Evolutionary conservation across 164 flowering plant species (phyloP).

Genomic region (Litsea cubeba): DNA sequence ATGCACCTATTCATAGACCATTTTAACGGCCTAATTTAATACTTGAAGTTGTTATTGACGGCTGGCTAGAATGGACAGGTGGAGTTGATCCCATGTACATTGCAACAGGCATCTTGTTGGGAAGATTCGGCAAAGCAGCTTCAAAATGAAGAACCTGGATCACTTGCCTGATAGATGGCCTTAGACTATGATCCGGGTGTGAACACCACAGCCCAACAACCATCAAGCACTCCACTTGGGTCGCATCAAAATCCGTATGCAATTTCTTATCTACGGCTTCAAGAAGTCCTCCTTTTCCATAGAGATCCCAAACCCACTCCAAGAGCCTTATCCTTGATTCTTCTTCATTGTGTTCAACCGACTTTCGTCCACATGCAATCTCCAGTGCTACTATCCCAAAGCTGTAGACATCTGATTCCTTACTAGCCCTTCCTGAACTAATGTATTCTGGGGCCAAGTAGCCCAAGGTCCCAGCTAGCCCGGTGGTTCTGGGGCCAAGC

Average conservation of each 20-base stretch:
- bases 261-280: slow-evolving; percentile 26
- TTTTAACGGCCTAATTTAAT: neutral
- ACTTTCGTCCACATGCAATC: slow-evolving; percentile 37
- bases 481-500: slow-evolving; percentile 19
- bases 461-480: slow-evolving; percentile 49
- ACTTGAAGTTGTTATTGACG: neutral
- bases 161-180: slow-evolving; percentile 32
- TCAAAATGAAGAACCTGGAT: slow-evolving; percentile 24
- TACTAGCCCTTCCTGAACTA: slow-evolving; percentile 34
- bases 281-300: slow-evolving; percentile 25
- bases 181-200: slow-evolving; percentile 24
- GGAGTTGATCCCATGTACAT: neutral
- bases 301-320: slow-evolving; percentile 42
- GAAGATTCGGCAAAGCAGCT: slow-evolving; percentile 21
- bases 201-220: slow-evolving; percentile 35
- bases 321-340: slow-evolving; percentile 21
- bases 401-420: slow-evolving; percentile 47
- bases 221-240: slow-evolving; percentile 25
- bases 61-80: neutral
- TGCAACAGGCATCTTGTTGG: slow-evolving; percentile 19
- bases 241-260: slow-evolving; percentile 15
- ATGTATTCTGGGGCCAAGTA: slow-evolving; percentile 49
- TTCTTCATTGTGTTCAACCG: slow-evolving; percentile 11
- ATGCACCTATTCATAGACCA: neutral
- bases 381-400: slow-evolving; percentile 45